Evolutionary conservation across 208 protist species (phyloP).

Genomic region (Tritrichomonas musculus): DNA sequence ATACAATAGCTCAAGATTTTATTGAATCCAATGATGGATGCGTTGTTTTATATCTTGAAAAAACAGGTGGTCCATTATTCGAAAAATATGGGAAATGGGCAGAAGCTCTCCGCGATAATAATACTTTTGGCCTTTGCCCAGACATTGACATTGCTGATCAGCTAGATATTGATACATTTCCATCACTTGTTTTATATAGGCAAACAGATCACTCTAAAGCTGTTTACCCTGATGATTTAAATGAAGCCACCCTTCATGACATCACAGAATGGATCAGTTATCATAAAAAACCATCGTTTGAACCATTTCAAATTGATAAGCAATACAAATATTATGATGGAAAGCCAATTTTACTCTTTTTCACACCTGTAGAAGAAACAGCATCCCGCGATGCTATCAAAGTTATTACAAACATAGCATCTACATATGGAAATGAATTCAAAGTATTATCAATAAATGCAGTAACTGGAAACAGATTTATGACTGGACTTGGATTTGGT

Average conservation of each 20-base stretch:
- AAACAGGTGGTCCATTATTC: not conserved
- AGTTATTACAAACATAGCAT: not conserved
- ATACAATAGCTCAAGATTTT: not conserved
- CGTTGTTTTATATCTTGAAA: not conserved
- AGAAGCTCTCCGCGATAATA: not conserved
- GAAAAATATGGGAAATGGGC: not conserved
- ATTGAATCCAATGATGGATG: not conserved
- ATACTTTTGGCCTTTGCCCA: not conserved
- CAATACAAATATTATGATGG: not conserved
- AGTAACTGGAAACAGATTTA: conserved; percentile 7
- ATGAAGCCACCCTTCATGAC: not conserved
- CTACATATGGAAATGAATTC: not conserved
- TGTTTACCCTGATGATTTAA: not conserved
- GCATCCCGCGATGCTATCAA: not conserved
- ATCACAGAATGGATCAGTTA: not conserved
- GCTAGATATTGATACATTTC: not conserved
- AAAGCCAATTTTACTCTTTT: not conserved
- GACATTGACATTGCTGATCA: not conserved
- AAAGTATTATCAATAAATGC: not conserved
- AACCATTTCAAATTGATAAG: not conserved
- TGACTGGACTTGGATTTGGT: conserved; percentile 3
- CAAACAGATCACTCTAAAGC: not conserved
- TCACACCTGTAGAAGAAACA: not conserved
- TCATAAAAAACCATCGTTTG: not conserved
- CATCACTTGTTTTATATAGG: conserved; percentile 1